Base-by-base conservation (phyloP, 306 rosid species). In the Vigna reflexopilosa region DNA sequence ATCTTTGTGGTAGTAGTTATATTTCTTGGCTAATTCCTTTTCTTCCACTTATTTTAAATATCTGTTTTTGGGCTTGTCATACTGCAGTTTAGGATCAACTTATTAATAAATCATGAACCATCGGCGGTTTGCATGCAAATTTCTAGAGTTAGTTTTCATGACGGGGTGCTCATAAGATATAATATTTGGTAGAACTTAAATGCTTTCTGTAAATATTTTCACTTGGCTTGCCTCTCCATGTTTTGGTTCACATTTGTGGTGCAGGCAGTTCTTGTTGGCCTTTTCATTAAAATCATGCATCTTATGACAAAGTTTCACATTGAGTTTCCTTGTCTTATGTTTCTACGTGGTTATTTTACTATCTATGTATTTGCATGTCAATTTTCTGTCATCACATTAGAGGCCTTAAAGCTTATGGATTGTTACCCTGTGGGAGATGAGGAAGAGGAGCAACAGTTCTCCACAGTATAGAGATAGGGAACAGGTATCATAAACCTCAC, bases 231-330 rank as follows among this genome's bases (percentile, higher is more conserved):
- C 56, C 50, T 64, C 64, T 45, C 74, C 12, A 12, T 40, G 19
- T 76, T 75, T 16, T 51, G 20, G 75, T 48, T 80, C 65, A 36
- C 24, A 54, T 63, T 79, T 52, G 9, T 75, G 78, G 22, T 26
- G 36, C 56, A 8, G 19, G 28, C 9, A 32, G 52, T 49, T 17
- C 9, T 17, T 55, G 28, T 24, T 66, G 4, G 24, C 14, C 65
- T 26, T 70, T 64, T 64, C 14, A 64, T 64, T 52, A 30, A 75
- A 74, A 38, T 45, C 72, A 28, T 62, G 50, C 69, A 67, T 32
- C 57, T 71, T 49, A 15, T 19, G 45, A 70, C 51, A 70, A 70
- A 57, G 49, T 50, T 38, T 7, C 76, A 24, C 49, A 9, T 32
- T 32, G 63, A 54, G 36, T 64, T 67, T 82, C 62, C 73, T 42